These are phyloP conservation scores for Pueraria montana DNA, from an alignment of 306 rosid genomes.

Conservation along the genomic window DNA sequence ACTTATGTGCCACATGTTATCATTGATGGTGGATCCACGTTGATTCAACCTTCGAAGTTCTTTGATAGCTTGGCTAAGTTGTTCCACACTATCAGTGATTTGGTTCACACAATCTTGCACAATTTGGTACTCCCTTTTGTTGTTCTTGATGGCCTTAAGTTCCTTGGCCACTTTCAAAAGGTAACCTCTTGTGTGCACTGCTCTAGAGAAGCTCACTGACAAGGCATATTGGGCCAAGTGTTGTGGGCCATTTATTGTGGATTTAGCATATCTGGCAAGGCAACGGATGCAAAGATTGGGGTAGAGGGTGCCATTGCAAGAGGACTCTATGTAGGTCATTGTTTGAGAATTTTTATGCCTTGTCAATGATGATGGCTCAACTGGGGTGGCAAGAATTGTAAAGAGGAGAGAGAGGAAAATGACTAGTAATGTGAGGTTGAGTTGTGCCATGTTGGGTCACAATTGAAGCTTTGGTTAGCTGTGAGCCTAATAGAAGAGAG, in stretches of 20 bases:
- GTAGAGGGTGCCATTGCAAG: conserved; percentile 66
- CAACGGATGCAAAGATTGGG: conserved; percentile 56
- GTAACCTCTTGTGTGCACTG: conserved; percentile 53
- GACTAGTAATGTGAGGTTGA: conserved; percentile 33
- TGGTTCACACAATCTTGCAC: conserved; percentile 65
- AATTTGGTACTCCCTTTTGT: conserved; percentile 44
- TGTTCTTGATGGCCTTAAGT: conserved; percentile 42
- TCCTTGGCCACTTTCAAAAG: conserved; percentile 51
- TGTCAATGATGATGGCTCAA: conserved; percentile 35
- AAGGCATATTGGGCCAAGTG: conserved; percentile 63
- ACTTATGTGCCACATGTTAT: conserved; percentile 68
- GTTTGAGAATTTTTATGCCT: conserved; percentile 25
- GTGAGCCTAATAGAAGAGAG: neutral
- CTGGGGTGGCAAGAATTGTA: conserved; percentile 12
- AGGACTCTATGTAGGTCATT: conserved; percentile 50
- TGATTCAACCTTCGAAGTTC: conserved; percentile 51
- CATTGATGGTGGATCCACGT: conserved; percentile 14
- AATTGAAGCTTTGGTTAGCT: conserved; percentile 14
- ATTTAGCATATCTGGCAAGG: conserved; percentile 46
- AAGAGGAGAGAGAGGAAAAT: conserved; percentile 46
- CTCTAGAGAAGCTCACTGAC: conserved; percentile 61
- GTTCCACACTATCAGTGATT: conserved; percentile 66
- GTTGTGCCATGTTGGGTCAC: conserved; percentile 54
- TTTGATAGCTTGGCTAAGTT: conserved; percentile 58
- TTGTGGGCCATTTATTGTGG: conserved; percentile 52